Base-by-base conservation (phyloP, 2,329 filamentous ascomycete species). In the Trichoderma koningii region DNA sequence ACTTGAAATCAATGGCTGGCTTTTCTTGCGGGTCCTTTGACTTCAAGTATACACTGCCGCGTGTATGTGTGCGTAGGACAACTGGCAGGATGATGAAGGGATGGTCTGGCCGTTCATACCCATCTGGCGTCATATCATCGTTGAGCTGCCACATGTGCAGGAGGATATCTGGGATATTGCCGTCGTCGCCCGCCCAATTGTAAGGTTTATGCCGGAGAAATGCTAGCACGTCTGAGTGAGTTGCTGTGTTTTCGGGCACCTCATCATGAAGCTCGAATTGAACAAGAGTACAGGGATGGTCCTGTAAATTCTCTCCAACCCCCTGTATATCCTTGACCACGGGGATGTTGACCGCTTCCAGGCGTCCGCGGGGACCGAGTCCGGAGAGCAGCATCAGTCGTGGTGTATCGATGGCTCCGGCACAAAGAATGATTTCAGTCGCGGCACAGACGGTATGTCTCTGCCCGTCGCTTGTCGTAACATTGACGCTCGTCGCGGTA, bases 41-140 rank as follows among this genome's bases (percentile, higher is more conserved):
- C 61, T 89, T 92, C 69, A 94, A 85, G 79, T 90, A 94, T 72
- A 94, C 81, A 68, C 87, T 85, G 66, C 92, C 92, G 62, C 89
- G 87, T 53, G 90, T 93, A 62, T 90, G 88, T 34, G 92, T 89
- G 28, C 92, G 90, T 41, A 91, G 91, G 72, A 96, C 94, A 80
- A 95, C 95, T 72, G 92, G 92, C 17, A 91, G 95, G 89, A 95
- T 95, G 85, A 92, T 95, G 82, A 96, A 96, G 60, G 91, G 34
- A 38, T 38, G 34, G 4, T 14, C 14, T 38, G 34, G 34, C 34
- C 34, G 10, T 38, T 38, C 92, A 72, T 93, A 89, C 67, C 89
- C 90, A 69, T 93, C 87, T 67, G 85, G 71, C 67, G 83, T 73
- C 66, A 77, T 75, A 47, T 81, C 82, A 73, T 88, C 96, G 69